phyloP scores from a whole-genome alignment of 2,329 filamentous ascomycete species.

The Ascochyta koolunga region DNA sequence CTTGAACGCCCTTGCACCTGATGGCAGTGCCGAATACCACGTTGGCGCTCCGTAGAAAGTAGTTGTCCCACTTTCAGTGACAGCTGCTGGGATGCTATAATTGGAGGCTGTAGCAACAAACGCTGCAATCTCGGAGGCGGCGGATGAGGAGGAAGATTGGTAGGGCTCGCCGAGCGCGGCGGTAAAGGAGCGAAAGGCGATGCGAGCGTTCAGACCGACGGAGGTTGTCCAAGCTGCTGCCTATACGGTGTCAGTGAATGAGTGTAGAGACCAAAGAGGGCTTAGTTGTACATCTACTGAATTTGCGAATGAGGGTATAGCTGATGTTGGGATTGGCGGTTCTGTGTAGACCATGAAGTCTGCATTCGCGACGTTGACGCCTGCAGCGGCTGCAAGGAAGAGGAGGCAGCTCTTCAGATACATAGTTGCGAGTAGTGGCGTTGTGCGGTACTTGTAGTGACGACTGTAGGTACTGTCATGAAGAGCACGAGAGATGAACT shows the following conservation, averaged over 20 bases:
- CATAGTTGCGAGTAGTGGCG: constrained; percentile 9
- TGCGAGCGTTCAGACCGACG: constrained; percentile 33
- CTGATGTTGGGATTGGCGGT: constrained; percentile 36
- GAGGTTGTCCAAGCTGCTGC: constrained; percentile 35
- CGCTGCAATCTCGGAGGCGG: constrained; percentile 33
- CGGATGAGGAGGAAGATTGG: constrained; percentile 34
- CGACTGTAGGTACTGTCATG: not conserved
- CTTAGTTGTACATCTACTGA: constrained; percentile 23
- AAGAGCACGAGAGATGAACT: not conserved
- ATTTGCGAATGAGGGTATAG: constrained; percentile 34
- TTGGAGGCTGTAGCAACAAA: constrained; percentile 31
- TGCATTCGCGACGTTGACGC: constrained; percentile 24
- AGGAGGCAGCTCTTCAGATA: constrained; percentile 21
- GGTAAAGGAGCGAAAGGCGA: constrained; percentile 32
- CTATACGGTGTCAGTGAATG: constrained; percentile 18
- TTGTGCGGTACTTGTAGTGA: not conserved
- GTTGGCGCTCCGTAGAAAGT: constrained; percentile 33
- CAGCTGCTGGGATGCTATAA: constrained; percentile 35
- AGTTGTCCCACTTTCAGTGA: constrained; percentile 29
- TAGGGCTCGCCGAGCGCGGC: constrained; percentile 31
- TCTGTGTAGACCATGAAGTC: constrained; percentile 44
- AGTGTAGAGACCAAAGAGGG: not conserved
- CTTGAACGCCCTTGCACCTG: constrained; percentile 35
- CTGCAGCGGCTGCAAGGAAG: constrained; percentile 22
- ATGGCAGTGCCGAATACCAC: constrained; percentile 41